Base-by-base conservation (phyloP, 306 rosid genomes). In the Pyrus pyrifolia region DNA sequence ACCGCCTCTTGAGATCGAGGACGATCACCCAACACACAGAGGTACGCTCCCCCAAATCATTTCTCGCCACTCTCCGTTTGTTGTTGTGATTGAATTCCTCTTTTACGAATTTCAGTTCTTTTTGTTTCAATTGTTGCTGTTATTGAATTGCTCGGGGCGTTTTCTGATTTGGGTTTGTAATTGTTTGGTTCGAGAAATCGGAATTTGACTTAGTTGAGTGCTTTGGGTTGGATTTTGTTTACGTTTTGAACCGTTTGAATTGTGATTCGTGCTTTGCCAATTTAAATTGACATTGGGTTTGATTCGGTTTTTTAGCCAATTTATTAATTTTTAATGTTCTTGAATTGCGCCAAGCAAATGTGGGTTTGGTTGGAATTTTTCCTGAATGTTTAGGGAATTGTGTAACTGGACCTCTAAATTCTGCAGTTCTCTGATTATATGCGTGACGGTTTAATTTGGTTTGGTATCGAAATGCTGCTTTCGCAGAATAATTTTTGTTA, bases 1-100 rank as follows among this genome's bases (percentile, higher is more conserved):
- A 30, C 61, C 35, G 46, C 5, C 61, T n/a, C 33, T n/a, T 74
- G 78, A 74, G 78, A 74, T 74, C 69, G 69, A 40, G 45, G 13
- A 0, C 46, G 78, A 74, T 74, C 78, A 59, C 77, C 45, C 5
- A 25, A 17, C 55, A 18, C 55, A 7, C 19, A 46, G 44, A 61
- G 78, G 78, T 74, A 62, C 45, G 77, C 68, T 12, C 78, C 4
- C 4, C 25, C 17, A 17, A 42, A 23, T 27, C 42, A 13, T 30
- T 8, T 63, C 42, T 31, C 42, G 4, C 70, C 21, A 21, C 8
- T 21, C 46, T 33, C 4, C 68, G 44, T 17, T 3, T 31, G 23
- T 51, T 51, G 21, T 51, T 64, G 68, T 17, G 70, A 5, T 51
- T 51, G 9, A 51, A 51, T 51, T 49, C 21, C 55, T 17, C 9